These are phyloP conservation scores for Schizosaccharomyces versatilis DNA, from an alignment of 1,139 yeast species.

Conservation along the genomic window DNA sequence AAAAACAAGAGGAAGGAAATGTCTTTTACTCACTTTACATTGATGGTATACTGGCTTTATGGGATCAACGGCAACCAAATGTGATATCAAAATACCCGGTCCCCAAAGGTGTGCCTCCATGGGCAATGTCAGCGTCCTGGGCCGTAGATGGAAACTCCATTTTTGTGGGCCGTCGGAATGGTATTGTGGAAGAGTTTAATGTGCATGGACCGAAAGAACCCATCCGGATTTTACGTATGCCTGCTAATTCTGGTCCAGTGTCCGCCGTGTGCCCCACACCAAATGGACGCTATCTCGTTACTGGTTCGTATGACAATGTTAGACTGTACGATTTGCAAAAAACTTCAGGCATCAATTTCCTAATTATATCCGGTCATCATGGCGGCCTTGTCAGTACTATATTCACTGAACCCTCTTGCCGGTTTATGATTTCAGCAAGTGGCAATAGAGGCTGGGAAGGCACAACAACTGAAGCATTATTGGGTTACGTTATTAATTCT, in stretches of 20 bases:
- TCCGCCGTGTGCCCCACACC: constrained; percentile 65
- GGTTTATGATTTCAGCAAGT: constrained; percentile 74
- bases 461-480: constrained; percentile 49
- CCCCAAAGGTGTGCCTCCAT: constrained; percentile 60
- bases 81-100: constrained; percentile 36
- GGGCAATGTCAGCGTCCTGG: constrained; percentile 81
- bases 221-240: constrained; percentile 44
- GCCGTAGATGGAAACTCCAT: constrained; percentile 58
- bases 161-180: constrained; percentile 74
- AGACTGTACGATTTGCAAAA: constrained; percentile 53
- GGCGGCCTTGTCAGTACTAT: constrained; percentile 44
- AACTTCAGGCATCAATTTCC: constrained; percentile 24
- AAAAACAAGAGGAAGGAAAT: constrained; percentile 4
- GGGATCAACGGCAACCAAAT: constrained; percentile 47
- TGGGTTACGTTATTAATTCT: constrained; percentile 32
- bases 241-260: constrained; percentile 79
- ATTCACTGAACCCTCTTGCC: constrained; percentile 53
- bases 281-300: constrained; percentile 50
- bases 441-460: constrained; percentile 96
- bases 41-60: constrained; percentile 60
- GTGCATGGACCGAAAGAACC: constrained; percentile 33
- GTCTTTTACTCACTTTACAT: constrained; percentile 61
- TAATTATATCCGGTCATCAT: constrained; percentile 42
- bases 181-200: constrained; percentile 57
- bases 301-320: constrained; percentile 80